A percentile compares a stretch with the other conserved stretches of the same genome.
Conservation (phyloP, 176 grass and related monocot species). For the Triticum urartu region DNA sequence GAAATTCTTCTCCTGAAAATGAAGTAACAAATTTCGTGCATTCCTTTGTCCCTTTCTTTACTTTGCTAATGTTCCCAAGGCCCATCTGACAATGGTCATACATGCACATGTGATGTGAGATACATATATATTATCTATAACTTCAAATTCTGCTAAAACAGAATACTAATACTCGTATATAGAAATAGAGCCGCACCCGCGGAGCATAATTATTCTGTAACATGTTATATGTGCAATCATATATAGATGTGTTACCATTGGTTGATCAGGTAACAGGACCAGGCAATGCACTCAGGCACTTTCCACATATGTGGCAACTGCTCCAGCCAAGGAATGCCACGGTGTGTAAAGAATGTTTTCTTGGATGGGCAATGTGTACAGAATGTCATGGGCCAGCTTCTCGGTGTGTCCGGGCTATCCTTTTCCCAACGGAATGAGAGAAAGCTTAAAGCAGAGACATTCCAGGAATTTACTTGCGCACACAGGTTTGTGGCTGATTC, state of each 20-base stretch:
- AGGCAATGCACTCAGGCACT: too few relatives aligned
- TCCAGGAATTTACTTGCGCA: constrained; percentile 17
- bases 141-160: too few relatives aligned
- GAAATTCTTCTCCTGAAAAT: background rate
- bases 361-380: constrained; percentile 7
- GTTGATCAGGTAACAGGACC: background rate
- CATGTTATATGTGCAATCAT: background rate
- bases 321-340: background rate
- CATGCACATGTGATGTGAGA: background rate
- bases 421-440: constrained; percentile 5
- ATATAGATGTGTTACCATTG: too few relatives aligned
- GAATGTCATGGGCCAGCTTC: constrained; percentile 21
- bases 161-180: too few relatives aligned
- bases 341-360: constrained; percentile 19
- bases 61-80: background rate
- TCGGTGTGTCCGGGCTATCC: background rate
- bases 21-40: background rate
- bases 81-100: too few relatives aligned
- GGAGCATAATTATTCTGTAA: background rate
- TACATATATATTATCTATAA: background rate
- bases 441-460: constrained; percentile 1
- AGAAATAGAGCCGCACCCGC: too few relatives aligned
- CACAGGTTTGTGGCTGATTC: background rate
- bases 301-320: too few relatives aligned
- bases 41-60: background rate